Evolutionary conservation across 805 yeast genomes (phyloP).

Genomic region (Saccharomyces eubayanus): DNA sequence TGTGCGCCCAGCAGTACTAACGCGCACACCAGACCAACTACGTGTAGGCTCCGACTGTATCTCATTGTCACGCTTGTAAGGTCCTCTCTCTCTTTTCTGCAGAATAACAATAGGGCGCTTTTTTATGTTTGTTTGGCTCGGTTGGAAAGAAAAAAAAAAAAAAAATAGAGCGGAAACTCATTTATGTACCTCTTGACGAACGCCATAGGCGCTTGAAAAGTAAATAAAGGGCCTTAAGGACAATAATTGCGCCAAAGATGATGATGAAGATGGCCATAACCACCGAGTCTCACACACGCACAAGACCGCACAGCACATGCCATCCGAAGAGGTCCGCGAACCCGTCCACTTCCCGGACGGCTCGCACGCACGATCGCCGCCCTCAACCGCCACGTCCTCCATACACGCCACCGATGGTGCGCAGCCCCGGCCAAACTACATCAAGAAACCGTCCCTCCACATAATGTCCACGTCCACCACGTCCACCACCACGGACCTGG

Average conservation of each 20-base stretch:
- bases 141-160: no score
- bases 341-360: background rate
- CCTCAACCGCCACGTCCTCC: background rate
- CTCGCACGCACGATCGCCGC: background rate
- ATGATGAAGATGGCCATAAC: background rate
- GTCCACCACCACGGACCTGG: slow-evolving; percentile 25
- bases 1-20: background rate
- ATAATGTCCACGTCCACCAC: background rate
- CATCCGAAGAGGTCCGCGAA: background rate
- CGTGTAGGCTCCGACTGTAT: background rate
- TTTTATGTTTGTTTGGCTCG: background rate
- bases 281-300: background rate
- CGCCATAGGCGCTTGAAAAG: background rate
- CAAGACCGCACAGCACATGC: background rate
- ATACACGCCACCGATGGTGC: background rate
- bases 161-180: background rate
- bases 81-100: background rate
- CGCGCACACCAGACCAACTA: background rate
- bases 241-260: background rate
- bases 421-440: background rate
- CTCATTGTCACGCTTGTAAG: background rate
- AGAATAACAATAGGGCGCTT: background rate
- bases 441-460: background rate
- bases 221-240: background rate
- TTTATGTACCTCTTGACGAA: background rate